These are phyloP conservation scores for Urostyla sp. DNA, from an alignment of 73 alveolate genomes.

Conservation along the genomic window DNA sequence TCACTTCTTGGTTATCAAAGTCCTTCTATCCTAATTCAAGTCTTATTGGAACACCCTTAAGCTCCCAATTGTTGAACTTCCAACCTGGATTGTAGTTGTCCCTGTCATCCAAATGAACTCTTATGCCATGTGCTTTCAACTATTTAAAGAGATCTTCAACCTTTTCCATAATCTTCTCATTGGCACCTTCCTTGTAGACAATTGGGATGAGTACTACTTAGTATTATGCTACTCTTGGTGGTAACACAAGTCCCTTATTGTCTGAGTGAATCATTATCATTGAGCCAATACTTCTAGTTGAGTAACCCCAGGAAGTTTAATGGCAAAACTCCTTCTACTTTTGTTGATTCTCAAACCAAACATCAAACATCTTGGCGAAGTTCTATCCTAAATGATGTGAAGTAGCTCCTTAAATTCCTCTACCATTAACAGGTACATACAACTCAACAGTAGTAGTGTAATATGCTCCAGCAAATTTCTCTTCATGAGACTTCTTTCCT, in stretches of 20 bases:
- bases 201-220: slow-evolving; percentile 93
- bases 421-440: slow-evolving; percentile 75
- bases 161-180: slow-evolving; percentile 2
- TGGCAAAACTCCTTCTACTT: slow-evolving; percentile 69
- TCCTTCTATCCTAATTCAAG: slow-evolving; percentile 95
- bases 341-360: slow-evolving; percentile 73
- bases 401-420: slow-evolving; percentile 86
- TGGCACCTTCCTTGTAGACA: slow-evolving; percentile 76
- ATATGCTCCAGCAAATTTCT: slow-evolving; percentile 92
- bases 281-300: slow-evolving; percentile 92
- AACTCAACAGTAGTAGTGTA: slow-evolving; percentile 86
- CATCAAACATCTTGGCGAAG: slow-evolving; percentile 84
- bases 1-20: slow-evolving; percentile 16
- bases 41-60: slow-evolving; percentile 98
- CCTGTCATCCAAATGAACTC: slow-evolving; percentile 94
- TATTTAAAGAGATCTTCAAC: not conserved
- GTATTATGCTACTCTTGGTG: slow-evolving; percentile 80
- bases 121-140: slow-evolving; percentile 44
- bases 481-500: slow-evolving; percentile 86
- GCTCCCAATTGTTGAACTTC: slow-evolving; percentile 98
- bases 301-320: slow-evolving; percentile 95
- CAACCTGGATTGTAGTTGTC: slow-evolving; percentile 97
- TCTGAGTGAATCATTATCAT: slow-evolving; percentile 90
- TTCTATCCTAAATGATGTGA: slow-evolving; percentile 84
- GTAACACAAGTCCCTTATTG: slow-evolving; percentile 83